Evolutionary conservation across 2,329 filamentous ascomycete genomes (phyloP).

Genomic region (Aureobasidium sp.): DNA sequence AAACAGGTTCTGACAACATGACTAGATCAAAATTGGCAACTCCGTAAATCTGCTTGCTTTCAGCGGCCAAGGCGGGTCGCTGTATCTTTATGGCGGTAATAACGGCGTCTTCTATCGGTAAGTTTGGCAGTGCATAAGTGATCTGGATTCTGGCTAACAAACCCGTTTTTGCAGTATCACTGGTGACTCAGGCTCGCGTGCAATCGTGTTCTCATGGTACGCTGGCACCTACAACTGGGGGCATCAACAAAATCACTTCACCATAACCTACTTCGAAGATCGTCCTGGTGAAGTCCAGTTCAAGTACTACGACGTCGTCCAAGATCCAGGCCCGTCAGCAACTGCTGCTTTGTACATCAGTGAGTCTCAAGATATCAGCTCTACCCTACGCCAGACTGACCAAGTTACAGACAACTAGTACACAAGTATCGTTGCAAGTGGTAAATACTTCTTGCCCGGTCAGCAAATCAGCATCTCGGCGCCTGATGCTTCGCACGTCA

Average conservation of each 20-base stretch:
- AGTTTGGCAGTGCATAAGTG: not conserved
- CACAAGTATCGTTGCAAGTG: not conserved
- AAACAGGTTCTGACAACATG: not conserved
- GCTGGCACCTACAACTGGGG: not conserved
- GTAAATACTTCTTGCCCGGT: not conserved
- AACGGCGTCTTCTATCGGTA: not conserved
- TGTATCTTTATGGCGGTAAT: not conserved
- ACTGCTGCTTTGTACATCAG: not conserved
- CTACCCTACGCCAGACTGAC: not conserved
- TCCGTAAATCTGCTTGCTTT: not conserved
- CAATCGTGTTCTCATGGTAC: not conserved
- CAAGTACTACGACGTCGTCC: constrained; percentile 8
- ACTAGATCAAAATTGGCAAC: not conserved
- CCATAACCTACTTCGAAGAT: constrained; percentile 1
- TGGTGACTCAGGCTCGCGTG: not conserved
- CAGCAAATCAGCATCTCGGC: not conserved
- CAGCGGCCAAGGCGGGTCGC: not conserved
- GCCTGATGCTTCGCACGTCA: not conserved
- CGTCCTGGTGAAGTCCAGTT: not conserved
- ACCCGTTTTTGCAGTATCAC: not conserved
- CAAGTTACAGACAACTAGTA: not conserved
- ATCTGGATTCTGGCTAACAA: not conserved
- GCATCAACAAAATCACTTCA: not conserved
- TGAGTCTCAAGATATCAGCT: not conserved
- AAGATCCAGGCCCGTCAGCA: not conserved